Evolutionary conservation across 2,329 filamentous ascomycete species (phyloP).

Genomic region (Neoscytalidium dimidiatum): DNA sequence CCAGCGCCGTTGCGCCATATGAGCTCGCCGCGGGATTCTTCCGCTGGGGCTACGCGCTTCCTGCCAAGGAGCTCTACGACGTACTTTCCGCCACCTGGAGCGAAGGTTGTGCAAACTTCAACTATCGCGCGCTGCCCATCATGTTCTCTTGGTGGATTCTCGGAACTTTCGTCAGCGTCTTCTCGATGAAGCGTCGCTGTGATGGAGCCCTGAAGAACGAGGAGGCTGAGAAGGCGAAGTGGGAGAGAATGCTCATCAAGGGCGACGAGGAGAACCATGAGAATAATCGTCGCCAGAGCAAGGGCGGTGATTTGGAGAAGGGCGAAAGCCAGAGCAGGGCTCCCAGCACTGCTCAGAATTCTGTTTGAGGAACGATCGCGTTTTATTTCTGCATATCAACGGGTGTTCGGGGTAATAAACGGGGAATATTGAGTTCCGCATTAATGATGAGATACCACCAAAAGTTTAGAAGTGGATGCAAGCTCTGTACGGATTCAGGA

Average conservation of each 20-base stretch:
- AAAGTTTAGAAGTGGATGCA: not conserved
- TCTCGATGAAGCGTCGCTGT: conserved; percentile 6
- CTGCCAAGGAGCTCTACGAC: conserved; percentile 42
- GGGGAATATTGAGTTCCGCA: not conserved
- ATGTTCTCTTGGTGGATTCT: conserved; percentile 45
- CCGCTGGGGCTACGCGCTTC: conserved; percentile 39
- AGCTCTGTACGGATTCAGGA: not conserved
- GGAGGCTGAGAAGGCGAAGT: not conserved
- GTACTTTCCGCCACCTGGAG: conserved; percentile 45
- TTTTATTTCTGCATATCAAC: not conserved
- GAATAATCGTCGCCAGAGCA: not conserved
- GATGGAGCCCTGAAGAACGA: not conserved
- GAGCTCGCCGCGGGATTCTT: conserved; percentile 43
- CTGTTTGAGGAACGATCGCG: not conserved
- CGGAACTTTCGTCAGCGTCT: not conserved
- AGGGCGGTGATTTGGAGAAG: not conserved
- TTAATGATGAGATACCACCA: not conserved
- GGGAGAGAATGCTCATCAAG: conserved; percentile 12
- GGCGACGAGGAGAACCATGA: not conserved
- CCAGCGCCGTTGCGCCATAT: conserved; percentile 43
- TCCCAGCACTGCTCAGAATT: not conserved
- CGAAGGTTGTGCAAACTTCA: conserved; percentile 42
- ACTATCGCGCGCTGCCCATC: conserved; percentile 45
- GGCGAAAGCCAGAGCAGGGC: not conserved
- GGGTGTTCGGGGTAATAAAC: not conserved